Evolutionary conservation across 2,329 filamentous ascomycete genomes (phyloP), one percentile per base, ranked within the genome.

Genomic region (Penicillium sp.): DNA sequence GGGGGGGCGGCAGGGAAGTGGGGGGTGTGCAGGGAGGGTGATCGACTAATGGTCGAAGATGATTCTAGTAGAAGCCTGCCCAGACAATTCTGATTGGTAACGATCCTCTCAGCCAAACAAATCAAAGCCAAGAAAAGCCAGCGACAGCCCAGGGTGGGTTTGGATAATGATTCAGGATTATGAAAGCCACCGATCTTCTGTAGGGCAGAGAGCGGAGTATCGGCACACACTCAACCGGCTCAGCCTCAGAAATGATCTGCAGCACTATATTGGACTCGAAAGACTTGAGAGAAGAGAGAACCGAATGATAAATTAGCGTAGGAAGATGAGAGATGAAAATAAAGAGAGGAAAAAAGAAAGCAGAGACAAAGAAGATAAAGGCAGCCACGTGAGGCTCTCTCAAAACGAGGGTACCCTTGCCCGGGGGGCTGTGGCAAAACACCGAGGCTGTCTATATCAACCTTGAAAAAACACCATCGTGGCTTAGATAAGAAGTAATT

Each of bases 1-100:
- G 60, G 61, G n/a, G 61, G 51, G 57, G 60, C 57, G 58, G 61
- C 60, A 63, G 56, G 53, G 30, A 62, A 60, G 63, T 63, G 59
- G 60, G 60, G 59, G 53, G 53, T 38, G 46, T 48, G 51, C 33
- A 50, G 49, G 55, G 50, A 61, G 50, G 55, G 51, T 22, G 22
- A 22, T 22, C 58, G 58, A 61, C 59, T 59, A 61, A 57, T 53
- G 53, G 50, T 38, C 41, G 50, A 49, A 42, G 44, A 61, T 50
- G 50, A 28, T 54, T 53, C 53, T 5, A 43, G 19, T 44, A 43
- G 30, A 37, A 33, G 55, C 58, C 58, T 31, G 28, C 3, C 5
- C 14, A 19, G 43, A 9, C 7, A 19, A 25, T 45, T n/a, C 14
- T 60, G 62, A 65, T 66, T 63, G 62, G 57, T 35, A 55, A 60